Evolutionary conservation across 2,329 filamentous ascomycete genomes (phyloP).

Genomic region (Grosmannia huntii): DNA sequence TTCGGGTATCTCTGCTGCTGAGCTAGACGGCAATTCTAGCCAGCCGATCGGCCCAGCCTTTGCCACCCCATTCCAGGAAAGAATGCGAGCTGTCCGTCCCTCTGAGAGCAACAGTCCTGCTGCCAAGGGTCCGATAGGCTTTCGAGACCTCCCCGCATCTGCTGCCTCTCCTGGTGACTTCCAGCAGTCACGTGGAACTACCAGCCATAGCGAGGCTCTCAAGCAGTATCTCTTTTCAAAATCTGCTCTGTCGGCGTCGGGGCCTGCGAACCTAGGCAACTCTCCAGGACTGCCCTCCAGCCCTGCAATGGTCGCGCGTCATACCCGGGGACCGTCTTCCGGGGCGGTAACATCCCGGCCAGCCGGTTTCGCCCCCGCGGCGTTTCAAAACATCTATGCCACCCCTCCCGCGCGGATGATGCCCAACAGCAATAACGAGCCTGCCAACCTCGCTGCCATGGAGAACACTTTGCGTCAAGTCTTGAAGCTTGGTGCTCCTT

Average conservation of each 20-base stretch:
- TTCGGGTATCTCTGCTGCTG: conserved; percentile 51
- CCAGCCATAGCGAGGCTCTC: conserved; percentile 34
- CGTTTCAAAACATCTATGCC: conserved; percentile 7
- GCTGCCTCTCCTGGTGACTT: not conserved
- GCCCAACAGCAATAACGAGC: conserved; percentile 9
- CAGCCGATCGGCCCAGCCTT: conserved; percentile 52
- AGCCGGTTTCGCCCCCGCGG: not conserved
- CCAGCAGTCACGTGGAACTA: conserved; percentile 11
- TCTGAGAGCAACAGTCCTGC: conserved; percentile 11
- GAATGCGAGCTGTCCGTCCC: conserved; percentile 42
- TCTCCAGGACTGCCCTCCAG: not conserved
- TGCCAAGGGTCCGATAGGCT: not conserved
- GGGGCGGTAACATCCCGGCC: not conserved
- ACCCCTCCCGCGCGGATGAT: conserved; percentile 1
- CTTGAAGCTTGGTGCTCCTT: conserved; percentile 25
- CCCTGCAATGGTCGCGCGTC: not conserved
- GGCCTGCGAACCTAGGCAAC: not conserved
- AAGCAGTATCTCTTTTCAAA: conserved; percentile 42
- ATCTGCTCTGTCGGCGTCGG: conserved; percentile 2
- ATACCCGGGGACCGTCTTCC: not conserved
- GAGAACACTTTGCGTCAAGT: conserved; percentile 41
- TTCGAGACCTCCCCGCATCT: conserved; percentile 4
- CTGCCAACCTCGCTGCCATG: conserved; percentile 31
- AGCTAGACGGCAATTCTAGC: conserved; percentile 49
- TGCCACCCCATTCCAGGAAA: conserved; percentile 51